Percentiles rank a stretch among this genome's conserved stretches.
These are phyloP conservation scores for Colletotrichum sp. DNA, from an alignment of 2,329 filamentous ascomycete genomes.

Conservation along the genomic window DNA sequence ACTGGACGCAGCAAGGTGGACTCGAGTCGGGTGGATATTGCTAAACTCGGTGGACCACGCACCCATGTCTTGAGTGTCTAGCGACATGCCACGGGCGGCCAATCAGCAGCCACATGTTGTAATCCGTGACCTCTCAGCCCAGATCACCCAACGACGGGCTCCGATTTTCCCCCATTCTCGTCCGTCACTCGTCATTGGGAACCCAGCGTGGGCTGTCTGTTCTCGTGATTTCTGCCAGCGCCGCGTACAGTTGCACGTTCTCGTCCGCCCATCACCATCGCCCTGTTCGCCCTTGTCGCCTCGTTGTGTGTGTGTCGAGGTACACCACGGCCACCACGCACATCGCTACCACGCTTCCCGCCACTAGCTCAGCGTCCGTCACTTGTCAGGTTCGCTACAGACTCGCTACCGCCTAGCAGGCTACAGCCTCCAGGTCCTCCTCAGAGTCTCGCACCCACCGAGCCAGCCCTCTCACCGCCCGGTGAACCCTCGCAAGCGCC, in stretches of 20 bases:
- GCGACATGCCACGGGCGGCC: neutral
- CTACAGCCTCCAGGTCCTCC: neutral
- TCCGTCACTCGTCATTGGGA: slow-evolving; percentile 21
- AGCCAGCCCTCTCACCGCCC: slow-evolving; percentile 8
- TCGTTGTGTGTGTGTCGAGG: neutral
- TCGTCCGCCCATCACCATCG: slow-evolving; percentile 1
- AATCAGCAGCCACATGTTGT: slow-evolving; percentile 20
- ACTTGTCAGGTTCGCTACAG: neutral
- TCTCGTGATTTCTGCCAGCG: slow-evolving; percentile 18
- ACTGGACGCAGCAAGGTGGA: slow-evolving; percentile 13
- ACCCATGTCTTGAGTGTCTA: slow-evolving; percentile 12
- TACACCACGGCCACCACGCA: neutral
- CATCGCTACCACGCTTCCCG: neutral
- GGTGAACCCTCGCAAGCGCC: slow-evolving; percentile 1
- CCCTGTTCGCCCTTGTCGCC: neutral
- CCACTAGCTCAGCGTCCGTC: neutral
- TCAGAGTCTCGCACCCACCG: neutral
- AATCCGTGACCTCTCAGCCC: slow-evolving; percentile 23
- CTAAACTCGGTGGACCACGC: neutral
- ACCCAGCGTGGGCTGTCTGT: slow-evolving; percentile 8
- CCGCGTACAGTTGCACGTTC: neutral
- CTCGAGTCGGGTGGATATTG: neutral
- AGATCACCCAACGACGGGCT: slow-evolving; percentile 17
- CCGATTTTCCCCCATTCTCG: slow-evolving; percentile 20
- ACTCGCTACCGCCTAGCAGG: neutral